Evolutionary conservation across 768 basidiomycete species (phyloP).

Genomic region (Tylopilus subfusipes): DNA sequence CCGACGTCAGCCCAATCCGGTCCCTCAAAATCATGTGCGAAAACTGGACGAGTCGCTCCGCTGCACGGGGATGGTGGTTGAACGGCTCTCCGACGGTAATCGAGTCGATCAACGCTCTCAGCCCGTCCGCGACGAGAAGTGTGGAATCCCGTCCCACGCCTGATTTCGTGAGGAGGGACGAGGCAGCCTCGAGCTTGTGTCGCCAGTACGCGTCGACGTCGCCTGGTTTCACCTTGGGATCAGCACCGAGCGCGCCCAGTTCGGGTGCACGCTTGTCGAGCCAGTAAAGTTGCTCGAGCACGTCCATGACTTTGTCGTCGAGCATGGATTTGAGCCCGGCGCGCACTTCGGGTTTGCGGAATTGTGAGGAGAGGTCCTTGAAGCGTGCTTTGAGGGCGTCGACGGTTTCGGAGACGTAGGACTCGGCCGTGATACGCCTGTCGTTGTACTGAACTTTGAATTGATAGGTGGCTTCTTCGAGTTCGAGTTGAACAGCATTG

Average conservation of each 20-base stretch:
- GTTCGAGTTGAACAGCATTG: conserved; percentile 94
- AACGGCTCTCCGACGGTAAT: conserved; percentile 90
- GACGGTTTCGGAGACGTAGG: conserved; percentile 96
- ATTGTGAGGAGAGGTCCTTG: conserved; percentile 79
- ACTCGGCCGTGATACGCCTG: conserved; percentile 88
- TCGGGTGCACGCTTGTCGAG: conserved; percentile 82
- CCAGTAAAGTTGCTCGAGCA: conserved; percentile 97
- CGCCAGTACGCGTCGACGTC: conserved; percentile 90
- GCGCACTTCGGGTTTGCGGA: conserved; percentile 86
- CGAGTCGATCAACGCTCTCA: conserved; percentile 85
- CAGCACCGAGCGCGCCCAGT: conserved; percentile 63
- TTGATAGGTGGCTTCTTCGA: conserved; percentile 96
- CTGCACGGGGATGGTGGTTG: conserved; percentile 81
- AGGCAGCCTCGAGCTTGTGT: conserved; percentile 94
- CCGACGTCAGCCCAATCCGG: conserved; percentile 89
- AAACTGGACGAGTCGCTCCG: conserved; percentile 88
- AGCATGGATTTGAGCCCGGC: conserved; percentile 87
- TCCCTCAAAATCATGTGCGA: conserved; percentile 92
- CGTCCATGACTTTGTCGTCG: conserved; percentile 95
- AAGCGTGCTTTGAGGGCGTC: conserved; percentile 89
- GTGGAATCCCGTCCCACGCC: conserved; percentile 95
- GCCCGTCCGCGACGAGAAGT: conserved; percentile 88
- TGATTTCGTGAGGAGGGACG: conserved; percentile 90
- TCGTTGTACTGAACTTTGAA: conserved; percentile 99
- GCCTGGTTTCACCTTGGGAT: conserved; percentile 65